Percentiles rank a stretch among this genome's conserved stretches.
phyloP scores from a whole-genome alignment of 768 basidiomycete genomes.

The Auriscalpium orientale region DNA sequence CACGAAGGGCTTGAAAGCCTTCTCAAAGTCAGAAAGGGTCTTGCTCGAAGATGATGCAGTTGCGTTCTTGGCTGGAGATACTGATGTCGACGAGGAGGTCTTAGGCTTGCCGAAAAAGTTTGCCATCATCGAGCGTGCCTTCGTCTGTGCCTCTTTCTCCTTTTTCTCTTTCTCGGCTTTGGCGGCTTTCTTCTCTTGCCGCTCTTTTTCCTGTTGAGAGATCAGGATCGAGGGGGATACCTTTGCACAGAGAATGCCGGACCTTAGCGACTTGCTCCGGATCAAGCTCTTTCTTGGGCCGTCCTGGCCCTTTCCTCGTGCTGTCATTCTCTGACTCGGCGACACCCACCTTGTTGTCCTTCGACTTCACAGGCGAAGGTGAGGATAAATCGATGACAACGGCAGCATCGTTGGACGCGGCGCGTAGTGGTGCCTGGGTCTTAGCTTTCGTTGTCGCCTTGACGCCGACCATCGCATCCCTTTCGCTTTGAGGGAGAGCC shows the following conservation, averaged over 20 bases:
- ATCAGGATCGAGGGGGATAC: neutral
- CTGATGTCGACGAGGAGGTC: conserved; percentile 15
- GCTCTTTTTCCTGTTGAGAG: conserved; percentile 55
- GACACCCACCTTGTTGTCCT: conserved; percentile 24
- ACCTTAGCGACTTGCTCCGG: conserved; percentile 57
- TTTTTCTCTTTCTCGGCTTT: conserved; percentile 68
- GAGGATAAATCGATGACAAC: neutral
- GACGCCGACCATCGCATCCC: conserved; percentile 42
- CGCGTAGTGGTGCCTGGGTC: neutral
- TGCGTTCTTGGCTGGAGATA: conserved; percentile 20
- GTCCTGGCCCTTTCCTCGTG: conserved; percentile 23
- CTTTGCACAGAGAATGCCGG: conserved; percentile 1
- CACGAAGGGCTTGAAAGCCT: conserved; percentile 70
- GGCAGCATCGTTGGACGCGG: conserved; percentile 7
- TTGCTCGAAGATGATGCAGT: conserved; percentile 27
- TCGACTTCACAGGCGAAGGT: neutral
- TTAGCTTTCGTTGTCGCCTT: conserved; percentile 31
- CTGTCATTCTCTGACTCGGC: conserved; percentile 29
- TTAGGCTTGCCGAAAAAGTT: conserved; percentile 71
- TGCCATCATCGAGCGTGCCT: conserved; percentile 68
- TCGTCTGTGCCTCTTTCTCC: conserved; percentile 60
- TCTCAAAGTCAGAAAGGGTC: conserved; percentile 57
- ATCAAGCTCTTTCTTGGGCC: conserved; percentile 46
- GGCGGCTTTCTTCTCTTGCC: conserved; percentile 56
- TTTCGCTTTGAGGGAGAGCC: conserved; percentile 49